Evolutionary conservation across 2,329 filamentous ascomycete genomes (phyloP), one percentile per base, ranked within the genome.

Genomic region (Monilinia fructicola): DNA sequence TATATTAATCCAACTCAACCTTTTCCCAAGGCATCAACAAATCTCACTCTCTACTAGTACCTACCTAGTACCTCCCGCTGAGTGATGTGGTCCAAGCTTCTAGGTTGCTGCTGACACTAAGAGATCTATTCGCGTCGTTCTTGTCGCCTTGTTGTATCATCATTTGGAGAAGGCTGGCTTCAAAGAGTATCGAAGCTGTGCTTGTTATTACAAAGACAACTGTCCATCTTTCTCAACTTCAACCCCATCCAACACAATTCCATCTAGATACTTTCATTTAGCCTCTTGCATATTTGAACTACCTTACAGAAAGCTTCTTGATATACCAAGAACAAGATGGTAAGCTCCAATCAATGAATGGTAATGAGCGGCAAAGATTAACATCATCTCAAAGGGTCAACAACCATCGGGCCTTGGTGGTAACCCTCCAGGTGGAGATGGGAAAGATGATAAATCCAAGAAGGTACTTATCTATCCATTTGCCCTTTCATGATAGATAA

Each of bases 381-480:
- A 75, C 31, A 54, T 58, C 44, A 66, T 52, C 52, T 42, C 42
- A 23, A 54, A 77, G 76, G 76, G 76, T 71, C 82, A 84, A 76
- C 79, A 82, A 76, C 83, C 73, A 69, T 77, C 76, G 64, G 75
- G 75, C 40, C 69, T 77, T 28, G 74, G 75, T 64, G 75, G 74
- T 48, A 70, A 71, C 63, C 92, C 84, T 65, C 83, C 82, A 69
- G 88, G 86, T 69, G 87, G 87, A 69, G 92, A 94, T 77, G 90
- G 90, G 71, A 90, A 90, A 71, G 89, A 94, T 74, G 90, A 91
- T 21, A 93, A 93, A 82, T 93, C 96, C 76, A 97, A 98, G 86
- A 98, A 98, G 87, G 94, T 91, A 35, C 31, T 7, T 35, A 81
- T 14, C 31, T 35, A 81, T 14, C 14, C 23, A 31, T 11, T 50